Conservation (phyloP, 129 eudicot genomes). For the Flaveria brownii region DNA sequence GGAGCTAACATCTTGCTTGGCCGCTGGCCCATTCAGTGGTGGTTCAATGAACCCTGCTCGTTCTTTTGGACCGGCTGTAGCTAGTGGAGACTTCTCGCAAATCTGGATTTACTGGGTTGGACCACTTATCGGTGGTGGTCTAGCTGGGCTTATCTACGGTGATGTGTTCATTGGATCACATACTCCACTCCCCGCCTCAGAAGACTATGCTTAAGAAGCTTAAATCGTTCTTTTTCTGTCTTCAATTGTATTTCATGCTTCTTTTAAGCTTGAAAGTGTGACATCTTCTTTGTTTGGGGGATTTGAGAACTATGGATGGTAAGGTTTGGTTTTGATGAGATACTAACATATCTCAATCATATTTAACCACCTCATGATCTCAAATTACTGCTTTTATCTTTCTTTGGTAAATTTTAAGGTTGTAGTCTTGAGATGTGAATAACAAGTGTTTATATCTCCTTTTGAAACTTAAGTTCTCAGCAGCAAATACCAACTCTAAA, state of each 20-base stretch:
- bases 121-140: too few species aligned
- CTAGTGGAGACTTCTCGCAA: too few species aligned
- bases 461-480: neutral
- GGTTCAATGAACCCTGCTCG: too few species aligned
- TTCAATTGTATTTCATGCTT: constrained; percentile 15
- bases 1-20: constrained; percentile 60
- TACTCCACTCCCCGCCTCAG: too few species aligned
- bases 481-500: neutral
- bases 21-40: constrained; percentile 39
- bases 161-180: too few species aligned
- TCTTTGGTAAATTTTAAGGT: constrained; percentile 20
- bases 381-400: constrained; percentile 25
- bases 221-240: neutral
- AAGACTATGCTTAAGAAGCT: constrained; percentile 33
- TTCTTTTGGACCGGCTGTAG: too few species aligned
- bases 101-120: too few species aligned
- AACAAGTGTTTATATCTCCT: constrained; percentile 16
- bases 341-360: constrained; percentile 20
- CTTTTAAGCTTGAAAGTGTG: constrained; percentile 14
- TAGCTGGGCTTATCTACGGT: too few species aligned
- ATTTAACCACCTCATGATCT: constrained; percentile 27
- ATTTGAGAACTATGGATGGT: constrained; percentile 26
- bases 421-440: constrained; percentile 35
- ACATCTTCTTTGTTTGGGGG: constrained; percentile 12
- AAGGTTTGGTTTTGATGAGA: constrained; percentile 30